Evolutionary conservation across 139 green algal genomes (phyloP), one percentile per base, ranked within the genome.

Genomic region (Haematococcus sp.): DNA sequence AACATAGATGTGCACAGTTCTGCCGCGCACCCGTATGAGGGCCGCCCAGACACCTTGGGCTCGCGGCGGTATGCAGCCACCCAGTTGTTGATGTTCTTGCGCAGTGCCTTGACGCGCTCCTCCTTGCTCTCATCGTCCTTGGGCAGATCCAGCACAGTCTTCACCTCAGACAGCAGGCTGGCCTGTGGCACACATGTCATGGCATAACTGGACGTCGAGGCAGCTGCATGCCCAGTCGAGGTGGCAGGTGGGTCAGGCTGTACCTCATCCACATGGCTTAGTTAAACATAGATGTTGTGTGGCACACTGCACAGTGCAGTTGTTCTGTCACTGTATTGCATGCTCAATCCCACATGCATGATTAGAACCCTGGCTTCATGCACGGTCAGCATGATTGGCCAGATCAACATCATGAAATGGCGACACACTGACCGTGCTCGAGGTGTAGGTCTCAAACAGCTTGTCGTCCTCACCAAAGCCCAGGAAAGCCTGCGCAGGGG

Each of bases 51-150:
- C 56, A 95, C 89, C 64, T 81, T 83, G 34, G 63, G 59, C 73
- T 94, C 88, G 54, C 83, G 81, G 33, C 91, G 80, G 86, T 95
- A 97, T 63, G 89, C 90, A 43, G 91, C 90, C 32, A 96, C 91
- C 92, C 91, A 96, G 17, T 60, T 63, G 77, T 95, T 96, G 73
- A 89, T 95, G 43, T 91, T 81, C 72, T 92, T 88, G 35, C 90
- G 83, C 69, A 95, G 73, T 5, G 70, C 61, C 60, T 83, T 79
- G 20, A 95, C 83, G 3, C 4, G 59, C 0, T 93, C 87, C 76
- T 95, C 92, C 65, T 88, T 84, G 56, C 52, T 71, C 11, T 87
- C 83, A 22, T 88, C 88, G 43, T 91, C 82, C 28, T 83, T 85
- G 44, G 74, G 71, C 69, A 97, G 75, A 1, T 72, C 72, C 25